A percentile compares a stretch with the other conserved stretches of the same genome.
Evolutionary conservation across 805 yeast genomes (phyloP).

Genomic region (Ogataea ramenticola): DNA sequence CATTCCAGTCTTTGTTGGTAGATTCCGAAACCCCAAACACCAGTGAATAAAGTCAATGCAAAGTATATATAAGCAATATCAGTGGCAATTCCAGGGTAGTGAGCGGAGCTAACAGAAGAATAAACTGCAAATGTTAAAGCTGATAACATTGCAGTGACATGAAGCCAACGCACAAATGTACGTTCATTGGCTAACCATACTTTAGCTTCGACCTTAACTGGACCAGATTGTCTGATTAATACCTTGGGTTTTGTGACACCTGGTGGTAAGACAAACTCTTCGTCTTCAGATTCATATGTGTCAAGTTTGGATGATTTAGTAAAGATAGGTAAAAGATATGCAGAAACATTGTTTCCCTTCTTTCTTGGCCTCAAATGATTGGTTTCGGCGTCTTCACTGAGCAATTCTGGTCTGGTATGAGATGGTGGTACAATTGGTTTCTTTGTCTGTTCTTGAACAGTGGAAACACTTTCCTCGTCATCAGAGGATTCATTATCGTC

Average conservation of each 20-base stretch:
- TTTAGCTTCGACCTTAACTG: conserved; percentile 91
- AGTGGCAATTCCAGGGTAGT: conserved; percentile 57
- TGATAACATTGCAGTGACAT: conserved; percentile 77
- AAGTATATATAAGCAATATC: conserved; percentile 74
- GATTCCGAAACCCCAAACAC: conserved; percentile 82
- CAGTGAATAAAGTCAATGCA: conserved; percentile 72
- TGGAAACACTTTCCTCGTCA: conserved; percentile 10
- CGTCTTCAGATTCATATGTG: conserved; percentile 70
- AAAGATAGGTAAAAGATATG: conserved; percentile 25
- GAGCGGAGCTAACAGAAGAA: conserved; percentile 63
- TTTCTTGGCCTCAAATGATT: conserved; percentile 2
- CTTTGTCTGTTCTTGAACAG: not conserved
- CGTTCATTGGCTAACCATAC: conserved; percentile 99
- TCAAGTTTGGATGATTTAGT: conserved; percentile 25
- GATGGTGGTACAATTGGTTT: not conserved
- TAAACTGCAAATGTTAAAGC: conserved; percentile 81
- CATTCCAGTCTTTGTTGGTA: conserved; percentile 64
- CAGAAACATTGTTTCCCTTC: conserved; percentile 10
- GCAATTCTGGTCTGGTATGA: not conserved
- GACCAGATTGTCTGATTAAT: conserved; percentile 82
- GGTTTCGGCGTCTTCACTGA: not conserved
- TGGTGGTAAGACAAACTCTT: conserved; percentile 77
- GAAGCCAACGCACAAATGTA: conserved; percentile 93
- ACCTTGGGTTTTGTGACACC: conserved; percentile 81
- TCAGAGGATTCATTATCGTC: conserved; percentile 55